Percentiles rank a stretch among this genome's conserved stretches.
These are phyloP conservation scores for Chaetomium sp. DNA, from an alignment of 2,329 filamentous ascomycete species.

Conservation along the genomic window DNA sequence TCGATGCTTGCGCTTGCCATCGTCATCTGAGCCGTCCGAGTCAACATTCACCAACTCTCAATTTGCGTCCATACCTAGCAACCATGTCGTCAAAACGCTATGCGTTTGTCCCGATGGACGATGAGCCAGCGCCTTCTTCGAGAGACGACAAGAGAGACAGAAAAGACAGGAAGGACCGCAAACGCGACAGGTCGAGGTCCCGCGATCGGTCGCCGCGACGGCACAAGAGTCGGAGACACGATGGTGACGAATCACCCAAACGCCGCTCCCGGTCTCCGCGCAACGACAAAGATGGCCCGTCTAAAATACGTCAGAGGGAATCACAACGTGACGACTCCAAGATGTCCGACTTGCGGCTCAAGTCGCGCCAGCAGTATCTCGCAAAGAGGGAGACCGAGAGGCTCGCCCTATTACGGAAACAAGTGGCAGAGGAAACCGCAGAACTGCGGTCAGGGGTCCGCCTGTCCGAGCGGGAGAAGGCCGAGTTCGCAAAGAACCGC, in stretches of 20 bases:
- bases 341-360: conserved; percentile 76
- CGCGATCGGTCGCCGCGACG: conserved; percentile 34
- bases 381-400: conserved; percentile 89
- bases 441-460: conserved; percentile 76
- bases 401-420: conserved; percentile 80
- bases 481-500: conserved; percentile 85
- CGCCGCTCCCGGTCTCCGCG: conserved; percentile 38
- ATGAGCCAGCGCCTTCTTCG: conserved; percentile 54
- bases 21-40: not conserved
- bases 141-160: conserved; percentile 51
- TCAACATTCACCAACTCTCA: not conserved
- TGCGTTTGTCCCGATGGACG: conserved; percentile 68
- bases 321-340: conserved; percentile 57
- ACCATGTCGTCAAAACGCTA: conserved; percentile 58
- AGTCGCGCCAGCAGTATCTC: conserved; percentile 88
- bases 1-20: not conserved
- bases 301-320: conserved; percentile 59
- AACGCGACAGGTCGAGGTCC: conserved; percentile 41
- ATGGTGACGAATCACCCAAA: conserved; percentile 38
- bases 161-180: conserved; percentile 46
- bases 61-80: not conserved
- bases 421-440: conserved; percentile 84
- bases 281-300: conserved; percentile 53
- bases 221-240: conserved; percentile 42
- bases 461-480: conserved; percentile 77